phyloP scores from a whole-genome alignment of 345 rosid species.

The Brassica cretica region DNA sequence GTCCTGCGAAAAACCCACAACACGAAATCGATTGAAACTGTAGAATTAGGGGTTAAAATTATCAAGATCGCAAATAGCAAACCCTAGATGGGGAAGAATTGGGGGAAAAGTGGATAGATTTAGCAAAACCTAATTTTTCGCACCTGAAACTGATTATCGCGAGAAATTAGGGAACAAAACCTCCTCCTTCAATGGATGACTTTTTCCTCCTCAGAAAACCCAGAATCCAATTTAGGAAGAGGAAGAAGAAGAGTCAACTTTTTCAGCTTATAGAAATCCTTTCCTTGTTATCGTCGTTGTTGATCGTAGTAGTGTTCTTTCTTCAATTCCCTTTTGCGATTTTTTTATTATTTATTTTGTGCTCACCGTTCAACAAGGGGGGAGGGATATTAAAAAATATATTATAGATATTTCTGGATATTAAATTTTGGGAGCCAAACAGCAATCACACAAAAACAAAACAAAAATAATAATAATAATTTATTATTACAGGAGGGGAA shows the following conservation, averaged over 20 bases:
- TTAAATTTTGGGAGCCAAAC: constrained; percentile 29
- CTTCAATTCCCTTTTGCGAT: constrained; percentile 18
- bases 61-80: constrained; percentile 5
- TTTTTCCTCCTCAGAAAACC: constrained; percentile 15
- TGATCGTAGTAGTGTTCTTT: background rate
- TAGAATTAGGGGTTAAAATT: constrained; percentile 2
- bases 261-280: constrained; percentile 25
- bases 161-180: constrained; percentile 25
- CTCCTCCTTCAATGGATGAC: background rate
- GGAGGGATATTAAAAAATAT: background rate
- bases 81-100: background rate
- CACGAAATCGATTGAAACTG: background rate
- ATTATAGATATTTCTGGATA: constrained; percentile 20
- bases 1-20: constrained; percentile 24
- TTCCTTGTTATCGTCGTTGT: background rate
- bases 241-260: constrained; percentile 28
- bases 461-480: background rate
- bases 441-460: constrained; percentile 30
- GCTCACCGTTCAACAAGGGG: constrained; percentile 26
- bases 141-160: background rate
- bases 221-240: background rate
- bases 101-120: background rate
- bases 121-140: background rate
- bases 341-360: constrained; percentile 13
- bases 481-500: background rate